Conservation (phyloP, 2,329 filamentous ascomycete genomes). For the Albifimbria verrucaria region DNA sequence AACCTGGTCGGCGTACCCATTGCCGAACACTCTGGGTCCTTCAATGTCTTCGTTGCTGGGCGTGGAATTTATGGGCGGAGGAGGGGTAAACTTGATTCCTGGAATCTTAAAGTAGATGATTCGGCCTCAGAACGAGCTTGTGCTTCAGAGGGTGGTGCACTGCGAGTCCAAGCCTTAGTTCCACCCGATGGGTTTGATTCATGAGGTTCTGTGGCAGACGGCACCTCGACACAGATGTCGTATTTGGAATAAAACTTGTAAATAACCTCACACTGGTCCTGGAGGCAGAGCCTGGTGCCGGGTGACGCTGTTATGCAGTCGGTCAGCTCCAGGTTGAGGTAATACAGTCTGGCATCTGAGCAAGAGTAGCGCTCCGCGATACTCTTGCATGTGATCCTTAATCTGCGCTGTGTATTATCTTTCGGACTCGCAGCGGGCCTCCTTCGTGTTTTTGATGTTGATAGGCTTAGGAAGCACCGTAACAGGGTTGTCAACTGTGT, state of each 20-base stretch:
- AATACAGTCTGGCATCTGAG: background rate
- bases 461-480: background rate
- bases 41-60: background rate
- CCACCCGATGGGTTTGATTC: background rate
- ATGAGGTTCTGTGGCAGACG: background rate
- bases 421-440: background rate
- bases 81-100: background rate
- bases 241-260: background rate
- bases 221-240: background rate
- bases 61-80: background rate
- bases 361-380: background rate
- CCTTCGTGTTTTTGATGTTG: background rate
- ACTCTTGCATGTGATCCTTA: background rate
- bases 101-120: background rate
- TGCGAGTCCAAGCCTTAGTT: background rate
- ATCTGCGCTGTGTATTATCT: background rate
- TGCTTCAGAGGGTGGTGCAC: background rate
- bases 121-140: background rate
- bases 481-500: background rate
- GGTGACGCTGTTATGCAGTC: background rate
- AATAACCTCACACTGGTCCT: background rate
- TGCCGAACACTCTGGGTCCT: background rate
- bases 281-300: background rate
- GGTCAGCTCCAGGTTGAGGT: background rate
- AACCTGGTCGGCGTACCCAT: background rate